phyloP scores from a whole-genome alignment of 208 protist species.

The Ichthyophonus hoferi region DNA sequence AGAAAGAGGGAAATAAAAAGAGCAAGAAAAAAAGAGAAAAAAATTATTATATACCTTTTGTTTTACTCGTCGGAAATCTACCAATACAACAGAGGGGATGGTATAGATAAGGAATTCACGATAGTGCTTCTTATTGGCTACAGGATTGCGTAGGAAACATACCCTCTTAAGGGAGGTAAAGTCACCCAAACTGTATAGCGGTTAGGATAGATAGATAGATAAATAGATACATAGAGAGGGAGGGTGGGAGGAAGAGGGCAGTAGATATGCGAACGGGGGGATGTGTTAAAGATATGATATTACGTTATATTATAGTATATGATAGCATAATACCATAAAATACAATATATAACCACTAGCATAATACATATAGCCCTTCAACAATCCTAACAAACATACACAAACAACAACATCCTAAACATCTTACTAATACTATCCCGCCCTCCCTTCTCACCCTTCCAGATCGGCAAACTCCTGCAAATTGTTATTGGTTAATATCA shows the following conservation, averaged over 20 bases:
- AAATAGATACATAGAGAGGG: neutral
- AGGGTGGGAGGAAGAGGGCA: too few species aligned
- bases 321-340: neutral
- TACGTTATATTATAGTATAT: neutral
- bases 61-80: constrained; percentile 65
- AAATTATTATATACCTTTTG: constrained; percentile 30
- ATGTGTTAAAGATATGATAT: neutral
- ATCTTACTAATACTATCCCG: neutral
- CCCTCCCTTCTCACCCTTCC: constrained; percentile 33
- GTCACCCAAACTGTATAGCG: neutral
- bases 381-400: constrained; percentile 6
- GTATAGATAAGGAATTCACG: constrained; percentile 64
- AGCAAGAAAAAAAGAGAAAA: too few species aligned
- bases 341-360: neutral
- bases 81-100: constrained; percentile 58
- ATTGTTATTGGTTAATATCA: constrained; percentile 70
- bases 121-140: constrained; percentile 63
- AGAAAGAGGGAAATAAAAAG: neutral
- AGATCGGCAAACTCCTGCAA: constrained; percentile 55
- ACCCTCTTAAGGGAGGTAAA: constrained; percentile 25
- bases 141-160: constrained; percentile 64
- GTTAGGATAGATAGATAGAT: neutral
- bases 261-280: too few species aligned
- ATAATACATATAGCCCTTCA: constrained; percentile 19
- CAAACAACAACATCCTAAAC: neutral